Percentiles rank a stretch among this genome's conserved stretches.
Conservation (phyloP, 345 rosid species). For the Hevea brasiliensis region DNA sequence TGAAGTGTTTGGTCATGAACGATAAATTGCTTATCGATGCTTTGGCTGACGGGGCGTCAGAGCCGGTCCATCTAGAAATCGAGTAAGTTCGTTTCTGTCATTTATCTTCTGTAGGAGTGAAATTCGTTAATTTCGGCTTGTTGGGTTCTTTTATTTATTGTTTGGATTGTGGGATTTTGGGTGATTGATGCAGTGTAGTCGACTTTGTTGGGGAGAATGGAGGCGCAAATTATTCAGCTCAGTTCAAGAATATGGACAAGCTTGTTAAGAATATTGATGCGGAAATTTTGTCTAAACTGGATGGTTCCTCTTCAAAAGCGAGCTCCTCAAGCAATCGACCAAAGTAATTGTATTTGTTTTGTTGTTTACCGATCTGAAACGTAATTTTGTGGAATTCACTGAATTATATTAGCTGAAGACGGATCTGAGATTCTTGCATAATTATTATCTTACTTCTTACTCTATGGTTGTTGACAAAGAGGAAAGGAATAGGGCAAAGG, state of each 20-base stretch:
- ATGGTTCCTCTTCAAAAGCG: constrained; percentile 24
- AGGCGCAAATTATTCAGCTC: constrained; percentile 48
- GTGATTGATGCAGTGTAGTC: constrained; percentile 43
- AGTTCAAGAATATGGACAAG: constrained; percentile 58
- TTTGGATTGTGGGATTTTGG: neutral
- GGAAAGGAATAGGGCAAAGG: too few relatives aligned
- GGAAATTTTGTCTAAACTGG: constrained; percentile 49
- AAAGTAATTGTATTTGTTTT: constrained; percentile 37
- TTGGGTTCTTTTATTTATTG: neutral
- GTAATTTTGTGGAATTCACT: neutral
- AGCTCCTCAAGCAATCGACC: constrained; percentile 28
- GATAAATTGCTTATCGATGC: constrained; percentile 65
- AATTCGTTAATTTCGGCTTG: neutral
- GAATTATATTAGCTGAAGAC: too few relatives aligned
- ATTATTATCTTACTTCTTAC: too few relatives aligned
- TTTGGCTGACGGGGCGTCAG: constrained; percentile 46
- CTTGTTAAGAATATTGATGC: constrained; percentile 52
- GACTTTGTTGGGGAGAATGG: constrained; percentile 48
- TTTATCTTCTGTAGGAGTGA: neutral
- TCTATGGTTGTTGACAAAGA: too few relatives aligned
- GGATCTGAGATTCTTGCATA: too few relatives aligned
- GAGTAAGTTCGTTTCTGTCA: constrained; percentile 39
- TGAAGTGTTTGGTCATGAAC: constrained; percentile 66
- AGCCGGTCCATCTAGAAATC: constrained; percentile 68
- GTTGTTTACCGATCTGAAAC: too few relatives aligned